Base-by-base conservation (phyloP, 306 rosid species). In the Prunus kanzakura region DNA sequence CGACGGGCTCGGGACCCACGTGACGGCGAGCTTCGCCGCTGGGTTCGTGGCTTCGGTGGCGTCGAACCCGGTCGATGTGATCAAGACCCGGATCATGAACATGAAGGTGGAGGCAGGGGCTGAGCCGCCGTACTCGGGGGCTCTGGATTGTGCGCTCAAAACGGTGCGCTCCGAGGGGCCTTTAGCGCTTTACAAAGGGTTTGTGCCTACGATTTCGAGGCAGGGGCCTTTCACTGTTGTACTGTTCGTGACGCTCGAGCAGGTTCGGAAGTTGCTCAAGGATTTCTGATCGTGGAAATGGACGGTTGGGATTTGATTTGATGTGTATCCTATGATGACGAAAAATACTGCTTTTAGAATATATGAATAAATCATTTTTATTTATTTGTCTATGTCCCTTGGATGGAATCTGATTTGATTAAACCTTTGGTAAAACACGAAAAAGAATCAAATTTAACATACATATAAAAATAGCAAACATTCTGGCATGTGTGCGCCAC, bases 151-250 rank as follows among this genome's bases (percentile, higher is more conserved):
- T 6, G 92, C 89, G 0, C 4, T 91, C 25, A 86, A 91, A 62
- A 91, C 97, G 3, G 86, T 91, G 38, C 88, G 90, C 10, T 85
- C 97, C 0, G 97, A 91, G 71, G 97, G 97, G 0, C 93, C 93
- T 1, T 58, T 87, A 83, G 89, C 97, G 0, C 89, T 91, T 0
- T 91, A 91, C 67, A 91, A 91, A 35, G 97, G 97, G 0, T 91
- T 91, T 15, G 58, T 91, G 0, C 97, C 97, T 3, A 91, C 97
- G 19, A 91, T 91, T 74, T 91, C 93, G 0, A 83, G 97, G 81
- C 97, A 91, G 76, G 97, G 97, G 4, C 93, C 97, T 13, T 91
- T 91, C 72, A 91, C 97, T 0, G 87, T 91, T 23, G 93, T 89
- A 18, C 87, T 91, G 69, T 91, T 91, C 63, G 97, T 91, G 43